phyloP scores from a whole-genome alignment of 2,329 filamentous ascomycete genomes.

The Beauveria bassiana region DNA sequence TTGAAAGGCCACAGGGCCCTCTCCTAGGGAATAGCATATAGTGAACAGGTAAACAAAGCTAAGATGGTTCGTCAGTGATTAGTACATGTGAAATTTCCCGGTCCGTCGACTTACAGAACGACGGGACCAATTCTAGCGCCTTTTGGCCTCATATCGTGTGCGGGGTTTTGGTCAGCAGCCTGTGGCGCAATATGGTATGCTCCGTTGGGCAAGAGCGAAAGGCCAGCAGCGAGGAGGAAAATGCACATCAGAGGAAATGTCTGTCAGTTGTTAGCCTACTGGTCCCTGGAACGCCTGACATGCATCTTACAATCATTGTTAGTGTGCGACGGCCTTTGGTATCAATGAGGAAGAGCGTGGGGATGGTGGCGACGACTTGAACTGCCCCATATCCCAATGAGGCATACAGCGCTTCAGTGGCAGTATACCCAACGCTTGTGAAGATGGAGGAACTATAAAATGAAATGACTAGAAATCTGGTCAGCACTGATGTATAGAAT shows the following conservation, averaged over 20 bases:
- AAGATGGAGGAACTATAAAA: constrained; percentile 61
- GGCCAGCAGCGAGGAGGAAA: constrained; percentile 19
- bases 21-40: constrained; percentile 31
- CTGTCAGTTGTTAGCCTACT: constrained; percentile 11
- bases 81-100: neutral
- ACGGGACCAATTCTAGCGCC: constrained; percentile 16
- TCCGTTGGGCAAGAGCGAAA: constrained; percentile 17
- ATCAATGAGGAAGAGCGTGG: constrained; percentile 24
- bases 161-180: constrained; percentile 13
- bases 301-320: constrained; percentile 17
- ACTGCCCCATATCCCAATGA: constrained; percentile 40
- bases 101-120: constrained; percentile 13
- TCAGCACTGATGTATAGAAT: constrained; percentile 22
- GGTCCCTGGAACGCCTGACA: neutral
- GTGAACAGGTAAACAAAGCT: constrained; percentile 23
- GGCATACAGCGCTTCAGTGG: constrained; percentile 39
- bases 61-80: neutral
- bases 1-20: constrained; percentile 56
- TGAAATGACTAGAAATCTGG: constrained; percentile 42
- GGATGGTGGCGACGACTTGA: constrained; percentile 31
- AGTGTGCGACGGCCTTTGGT: constrained; percentile 21
- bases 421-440: constrained; percentile 42
- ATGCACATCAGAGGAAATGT: constrained; percentile 23
- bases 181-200: constrained; percentile 3
- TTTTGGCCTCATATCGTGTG: constrained; percentile 12